Conservation (phyloP, 2,329 filamentous ascomycete species). For the Aureobasidium lini region DNA sequence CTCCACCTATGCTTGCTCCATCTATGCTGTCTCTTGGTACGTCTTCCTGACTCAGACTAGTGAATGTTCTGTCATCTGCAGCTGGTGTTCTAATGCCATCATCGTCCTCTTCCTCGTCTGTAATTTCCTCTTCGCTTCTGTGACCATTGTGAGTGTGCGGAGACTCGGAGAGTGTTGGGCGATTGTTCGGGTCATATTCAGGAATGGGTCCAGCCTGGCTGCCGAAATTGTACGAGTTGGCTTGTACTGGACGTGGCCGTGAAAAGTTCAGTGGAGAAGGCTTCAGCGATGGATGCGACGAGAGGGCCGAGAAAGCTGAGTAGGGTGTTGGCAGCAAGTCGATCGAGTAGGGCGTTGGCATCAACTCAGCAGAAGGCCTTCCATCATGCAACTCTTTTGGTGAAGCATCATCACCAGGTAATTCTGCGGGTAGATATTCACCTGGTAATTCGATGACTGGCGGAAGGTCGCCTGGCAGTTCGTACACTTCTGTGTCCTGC, state of each 20-base stretch:
- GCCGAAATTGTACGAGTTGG: neutral
- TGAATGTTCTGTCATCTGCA: neutral
- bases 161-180: neutral
- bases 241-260: constrained; percentile 16
- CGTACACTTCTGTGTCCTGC: neutral
- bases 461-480: constrained; percentile 2
- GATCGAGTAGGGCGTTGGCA: neutral
- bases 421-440: neutral
- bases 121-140: neutral
- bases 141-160: neutral
- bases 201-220: neutral
- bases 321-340: constrained; percentile 1
- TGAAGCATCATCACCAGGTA: neutral
- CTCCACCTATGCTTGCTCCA: neutral
- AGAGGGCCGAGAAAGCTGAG: neutral
- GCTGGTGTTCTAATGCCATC: neutral
- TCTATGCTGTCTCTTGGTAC: neutral
- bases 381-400: neutral
- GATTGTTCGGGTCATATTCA: neutral
- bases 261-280: constrained; percentile 23
- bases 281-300: constrained; percentile 11
- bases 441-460: neutral
- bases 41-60: neutral
- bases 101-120: neutral
- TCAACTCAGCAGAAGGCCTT: neutral